Percentiles rank a stretch among this genome's conserved stretches.
phyloP scores from a whole-genome alignment of 2,329 filamentous ascomycete genomes.

The Immersiporthe knoxdaviesiana region DNA sequence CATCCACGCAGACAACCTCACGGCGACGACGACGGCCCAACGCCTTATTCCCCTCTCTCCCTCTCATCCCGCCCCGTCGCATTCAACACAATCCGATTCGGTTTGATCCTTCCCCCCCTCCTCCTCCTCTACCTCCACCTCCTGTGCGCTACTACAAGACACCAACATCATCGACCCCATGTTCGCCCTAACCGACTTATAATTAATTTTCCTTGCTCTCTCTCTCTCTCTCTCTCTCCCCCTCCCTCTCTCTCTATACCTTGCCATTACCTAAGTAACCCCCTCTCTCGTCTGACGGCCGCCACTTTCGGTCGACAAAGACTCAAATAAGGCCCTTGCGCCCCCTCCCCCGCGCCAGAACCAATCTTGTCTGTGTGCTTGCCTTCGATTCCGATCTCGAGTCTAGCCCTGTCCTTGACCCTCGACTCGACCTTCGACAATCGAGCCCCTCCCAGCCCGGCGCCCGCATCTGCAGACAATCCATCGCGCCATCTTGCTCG shows the following conservation, averaged over 20 bases:
- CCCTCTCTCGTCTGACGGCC: slow-evolving; percentile 10
- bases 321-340: slow-evolving; percentile 29
- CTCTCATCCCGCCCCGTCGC: slow-evolving; percentile 2
- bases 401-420: slow-evolving; percentile 12
- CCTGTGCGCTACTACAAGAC: slow-evolving; percentile 21
- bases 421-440: slow-evolving; percentile 8
- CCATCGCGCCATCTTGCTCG: slow-evolving; percentile 4
- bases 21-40: slow-evolving; percentile 1
- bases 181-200: slow-evolving; percentile 16
- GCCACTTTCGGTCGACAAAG: slow-evolving; percentile 22
- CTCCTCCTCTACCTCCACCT: not conserved
- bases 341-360: slow-evolving; percentile 14
- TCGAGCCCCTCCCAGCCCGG: not conserved
- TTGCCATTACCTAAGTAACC: not conserved
- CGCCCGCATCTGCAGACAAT: slow-evolving; percentile 1
- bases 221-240: not conserved
- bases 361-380: slow-evolving; percentile 19
- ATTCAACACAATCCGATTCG: slow-evolving; percentile 8
- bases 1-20: slow-evolving; percentile 9
- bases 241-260: not conserved
- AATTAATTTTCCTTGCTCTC: slow-evolving; percentile 6
- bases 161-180: not conserved
- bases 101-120: slow-evolving; percentile 13
- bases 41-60: slow-evolving; percentile 11
- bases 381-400: slow-evolving; percentile 19